Percentiles rank a stretch among this genome's conserved stretches.
These are phyloP conservation scores for Colletotrichum sp. DNA, from an alignment of 2,329 filamentous ascomycete genomes.

Conservation along the genomic window DNA sequence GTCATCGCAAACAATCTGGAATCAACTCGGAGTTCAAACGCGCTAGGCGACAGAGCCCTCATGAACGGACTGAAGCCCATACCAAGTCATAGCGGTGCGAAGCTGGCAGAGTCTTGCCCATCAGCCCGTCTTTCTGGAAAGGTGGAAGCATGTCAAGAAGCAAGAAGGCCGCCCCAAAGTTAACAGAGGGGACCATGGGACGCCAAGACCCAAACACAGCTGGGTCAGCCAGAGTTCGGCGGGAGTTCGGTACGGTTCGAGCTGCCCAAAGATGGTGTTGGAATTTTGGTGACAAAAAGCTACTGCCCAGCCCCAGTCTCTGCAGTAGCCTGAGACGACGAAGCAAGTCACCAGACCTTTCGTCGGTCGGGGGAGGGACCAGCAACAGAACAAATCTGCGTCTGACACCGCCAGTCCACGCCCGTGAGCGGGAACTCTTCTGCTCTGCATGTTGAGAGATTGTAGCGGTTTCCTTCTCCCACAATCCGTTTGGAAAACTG, in stretches of 20 bases:
- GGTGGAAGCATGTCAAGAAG: not conserved
- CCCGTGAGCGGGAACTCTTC: not conserved
- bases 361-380: not conserved
- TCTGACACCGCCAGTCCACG: not conserved
- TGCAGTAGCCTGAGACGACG: constrained; percentile 3
- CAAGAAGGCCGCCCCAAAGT: not conserved
- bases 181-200: not conserved
- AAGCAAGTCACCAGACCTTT: not conserved
- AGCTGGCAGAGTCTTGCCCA: not conserved
- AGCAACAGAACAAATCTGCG: not conserved
- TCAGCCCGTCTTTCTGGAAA: not conserved
- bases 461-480: not conserved
- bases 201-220: not conserved
- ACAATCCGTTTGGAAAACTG: not conserved
- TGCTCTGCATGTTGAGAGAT: not conserved
- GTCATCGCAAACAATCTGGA: not conserved
- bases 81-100: not conserved
- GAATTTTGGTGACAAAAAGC: not conserved
- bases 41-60: not conserved
- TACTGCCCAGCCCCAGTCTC: not conserved
- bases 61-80: not conserved
- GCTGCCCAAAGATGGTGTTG: not conserved
- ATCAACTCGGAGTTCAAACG: not conserved
- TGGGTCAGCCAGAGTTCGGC: not conserved
- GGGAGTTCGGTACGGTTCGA: not conserved